Conservation (phyloP, 768 basidiomycete species). For the Macrolepiota fuliginosa region DNA sequence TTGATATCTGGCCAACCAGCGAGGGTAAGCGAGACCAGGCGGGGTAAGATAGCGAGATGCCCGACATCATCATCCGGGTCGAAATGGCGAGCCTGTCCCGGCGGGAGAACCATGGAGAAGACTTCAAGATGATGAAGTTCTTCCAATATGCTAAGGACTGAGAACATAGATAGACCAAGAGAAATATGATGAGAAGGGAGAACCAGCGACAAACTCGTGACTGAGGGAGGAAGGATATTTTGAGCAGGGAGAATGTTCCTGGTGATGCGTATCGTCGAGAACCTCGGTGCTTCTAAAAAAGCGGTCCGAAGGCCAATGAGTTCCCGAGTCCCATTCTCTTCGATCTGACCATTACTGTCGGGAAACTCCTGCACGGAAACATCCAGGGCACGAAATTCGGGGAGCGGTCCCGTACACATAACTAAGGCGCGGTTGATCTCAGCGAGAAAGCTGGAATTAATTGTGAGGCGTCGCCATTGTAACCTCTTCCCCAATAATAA, state of each 20-base stretch:
- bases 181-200: slow-evolving; percentile 23
- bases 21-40: slow-evolving; percentile 26
- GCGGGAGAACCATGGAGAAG: slow-evolving; percentile 37
- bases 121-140: slow-evolving; percentile 36
- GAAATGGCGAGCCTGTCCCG: slow-evolving; percentile 27
- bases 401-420: slow-evolving; percentile 31
- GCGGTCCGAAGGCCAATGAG: slow-evolving; percentile 26
- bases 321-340: slow-evolving; percentile 18
- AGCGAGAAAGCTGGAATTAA: slow-evolving; percentile 35
- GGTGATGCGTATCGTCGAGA: slow-evolving; percentile 30
- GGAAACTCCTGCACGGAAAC: slow-evolving; percentile 31
- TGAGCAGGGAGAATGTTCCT: slow-evolving; percentile 33
- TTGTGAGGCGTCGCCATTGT: slow-evolving; percentile 43
- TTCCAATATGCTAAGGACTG: slow-evolving; percentile 30
- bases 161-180: slow-evolving; percentile 20
- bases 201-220: slow-evolving; percentile 32
- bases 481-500: slow-evolving; percentile 35
- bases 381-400: slow-evolving; percentile 31
- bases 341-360: slow-evolving; percentile 14
- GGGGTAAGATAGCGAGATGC: slow-evolving; percentile 20
- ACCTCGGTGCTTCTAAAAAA: slow-evolving; percentile 30
- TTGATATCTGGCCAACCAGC: slow-evolving; percentile 5
- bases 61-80: slow-evolving; percentile 16
- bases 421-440: slow-evolving; percentile 39
- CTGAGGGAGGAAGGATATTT: slow-evolving; percentile 28